These are phyloP conservation scores for Colletotrichum eleusines DNA, from an alignment of 2,329 filamentous ascomycete species.

Conservation along the genomic window DNA sequence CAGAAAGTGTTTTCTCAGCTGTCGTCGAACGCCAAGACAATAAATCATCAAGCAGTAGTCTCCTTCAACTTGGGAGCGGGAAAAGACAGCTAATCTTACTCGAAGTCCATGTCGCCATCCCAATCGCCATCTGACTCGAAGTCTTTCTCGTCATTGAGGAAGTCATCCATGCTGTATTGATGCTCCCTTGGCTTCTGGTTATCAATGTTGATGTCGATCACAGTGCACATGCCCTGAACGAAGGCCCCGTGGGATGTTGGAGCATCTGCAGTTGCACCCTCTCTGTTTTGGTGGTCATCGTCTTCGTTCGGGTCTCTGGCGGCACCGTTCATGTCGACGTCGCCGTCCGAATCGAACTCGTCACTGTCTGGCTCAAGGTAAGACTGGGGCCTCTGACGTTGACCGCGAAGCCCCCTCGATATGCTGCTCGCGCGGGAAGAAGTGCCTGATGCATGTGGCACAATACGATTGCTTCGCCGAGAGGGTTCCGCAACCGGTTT, in stretches of 20 bases:
- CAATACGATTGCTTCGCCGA: constrained; percentile 55
- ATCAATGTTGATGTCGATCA: constrained; percentile 79
- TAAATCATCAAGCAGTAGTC: too few relatives aligned
- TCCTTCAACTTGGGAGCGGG: neutral
- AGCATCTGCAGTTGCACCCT: constrained; percentile 33
- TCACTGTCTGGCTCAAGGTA: constrained; percentile 63
- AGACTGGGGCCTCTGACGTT: constrained; percentile 43
- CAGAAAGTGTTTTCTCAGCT: neutral
- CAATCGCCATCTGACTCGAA: constrained; percentile 69
- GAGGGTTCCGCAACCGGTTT: constrained; percentile 43
- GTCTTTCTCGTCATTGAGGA: constrained; percentile 68
- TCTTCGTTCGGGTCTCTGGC: constrained; percentile 34
- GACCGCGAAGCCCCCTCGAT: constrained; percentile 44
- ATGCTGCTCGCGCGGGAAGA: constrained; percentile 49
- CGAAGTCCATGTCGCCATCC: constrained; percentile 68
- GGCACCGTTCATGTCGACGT: constrained; percentile 29
- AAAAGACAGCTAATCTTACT: constrained; percentile 48
- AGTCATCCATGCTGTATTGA: constrained; percentile 79
- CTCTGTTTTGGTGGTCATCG: constrained; percentile 26
- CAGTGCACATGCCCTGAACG: constrained; percentile 77
- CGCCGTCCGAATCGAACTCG: constrained; percentile 51
- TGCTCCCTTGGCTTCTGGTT: constrained; percentile 79
- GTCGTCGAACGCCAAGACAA: neutral
- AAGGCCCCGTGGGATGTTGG: constrained; percentile 46
- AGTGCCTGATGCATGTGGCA: constrained; percentile 43